A percentile compares a stretch with the other conserved stretches of the same genome.
phyloP scores from a whole-genome alignment of 2,329 filamentous ascomycete genomes.

The Colletotrichum sojae region DNA sequence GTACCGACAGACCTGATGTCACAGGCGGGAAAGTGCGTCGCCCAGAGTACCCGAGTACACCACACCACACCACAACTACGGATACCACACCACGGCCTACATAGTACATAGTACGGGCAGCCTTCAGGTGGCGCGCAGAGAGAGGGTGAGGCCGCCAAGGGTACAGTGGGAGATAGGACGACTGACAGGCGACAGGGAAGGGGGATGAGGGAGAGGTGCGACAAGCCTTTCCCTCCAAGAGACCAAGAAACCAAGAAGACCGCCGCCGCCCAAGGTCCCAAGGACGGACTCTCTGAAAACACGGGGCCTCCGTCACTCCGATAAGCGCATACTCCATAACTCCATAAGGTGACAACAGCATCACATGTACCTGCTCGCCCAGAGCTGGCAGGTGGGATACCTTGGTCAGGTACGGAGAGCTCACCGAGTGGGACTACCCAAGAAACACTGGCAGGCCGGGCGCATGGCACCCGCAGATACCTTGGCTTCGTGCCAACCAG shows the following conservation, averaged over 20 bases:
- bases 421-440: slow-evolving; percentile 3
- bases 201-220: slow-evolving; percentile 2
- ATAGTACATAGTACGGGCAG: too few relatives aligned
- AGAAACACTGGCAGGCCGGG: slow-evolving; percentile 12
- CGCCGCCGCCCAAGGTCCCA: neutral
- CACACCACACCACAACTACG: too few relatives aligned
- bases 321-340: slow-evolving; percentile 35
- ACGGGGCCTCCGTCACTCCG: slow-evolving; percentile 23
- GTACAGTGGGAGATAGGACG: slow-evolving; percentile 23
- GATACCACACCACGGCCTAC: too few relatives aligned
- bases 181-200: slow-evolving; percentile 32
- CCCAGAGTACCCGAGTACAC: neutral
- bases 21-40: neutral
- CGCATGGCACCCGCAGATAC: neutral
- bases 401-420: too few relatives aligned
- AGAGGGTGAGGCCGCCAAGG: neutral
- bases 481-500: neutral
- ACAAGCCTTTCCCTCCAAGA: slow-evolving; percentile 29
- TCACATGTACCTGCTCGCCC: too few relatives aligned
- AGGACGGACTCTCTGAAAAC: slow-evolving; percentile 13
- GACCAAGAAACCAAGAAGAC: slow-evolving; percentile 7
- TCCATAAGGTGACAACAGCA: slow-evolving; percentile 6
- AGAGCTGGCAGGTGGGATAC: too few relatives aligned
- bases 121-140: neutral
- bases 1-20: slow-evolving; percentile 28